phyloP scores from a whole-genome alignment of 1,284 basidiomycete genomes.

The Ceratobasidium papillatum region DNA sequence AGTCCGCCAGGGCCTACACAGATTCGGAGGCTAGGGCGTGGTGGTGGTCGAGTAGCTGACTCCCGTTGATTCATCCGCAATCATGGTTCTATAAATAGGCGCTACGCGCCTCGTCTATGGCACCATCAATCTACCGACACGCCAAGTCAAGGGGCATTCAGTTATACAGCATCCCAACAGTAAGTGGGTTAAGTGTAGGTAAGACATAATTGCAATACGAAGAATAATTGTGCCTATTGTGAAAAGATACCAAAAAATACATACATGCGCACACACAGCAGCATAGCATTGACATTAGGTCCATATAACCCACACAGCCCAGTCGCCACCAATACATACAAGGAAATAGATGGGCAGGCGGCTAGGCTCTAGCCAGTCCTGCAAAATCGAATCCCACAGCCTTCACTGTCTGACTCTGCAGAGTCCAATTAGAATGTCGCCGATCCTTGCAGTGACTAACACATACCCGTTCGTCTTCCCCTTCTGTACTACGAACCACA shows the following conservation, averaged over 20 bases:
- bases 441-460: background rate
- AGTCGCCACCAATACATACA: background rate
- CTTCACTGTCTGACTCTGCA: conserved; percentile 1
- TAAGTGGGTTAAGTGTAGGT: conserved; percentile 1
- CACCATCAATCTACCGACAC: too few relatives aligned
- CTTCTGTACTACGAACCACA: background rate
- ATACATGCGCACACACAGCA: conserved; percentile 1
- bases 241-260: background rate
- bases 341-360: background rate
- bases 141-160: too few relatives aligned
- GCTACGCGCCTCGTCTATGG: too few relatives aligned
- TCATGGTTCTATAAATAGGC: too few relatives aligned
- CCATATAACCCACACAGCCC: background rate
- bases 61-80: too few relatives aligned
- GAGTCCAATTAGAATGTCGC: background rate
- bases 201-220: conserved; percentile 42
- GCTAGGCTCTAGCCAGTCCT: conserved; percentile 4
- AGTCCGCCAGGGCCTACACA: too few relatives aligned
- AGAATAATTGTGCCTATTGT: background rate
- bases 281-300: background rate
- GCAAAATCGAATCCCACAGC: conserved; percentile 16
- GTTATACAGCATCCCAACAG: too few relatives aligned
- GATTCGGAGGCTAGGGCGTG: too few relatives aligned
- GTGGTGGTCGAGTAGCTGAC: too few relatives aligned
- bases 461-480: conserved; percentile 19